phyloP scores from a whole-genome alignment of 768 basidiomycete species.

The Tricholoma flavovirens region DNA sequence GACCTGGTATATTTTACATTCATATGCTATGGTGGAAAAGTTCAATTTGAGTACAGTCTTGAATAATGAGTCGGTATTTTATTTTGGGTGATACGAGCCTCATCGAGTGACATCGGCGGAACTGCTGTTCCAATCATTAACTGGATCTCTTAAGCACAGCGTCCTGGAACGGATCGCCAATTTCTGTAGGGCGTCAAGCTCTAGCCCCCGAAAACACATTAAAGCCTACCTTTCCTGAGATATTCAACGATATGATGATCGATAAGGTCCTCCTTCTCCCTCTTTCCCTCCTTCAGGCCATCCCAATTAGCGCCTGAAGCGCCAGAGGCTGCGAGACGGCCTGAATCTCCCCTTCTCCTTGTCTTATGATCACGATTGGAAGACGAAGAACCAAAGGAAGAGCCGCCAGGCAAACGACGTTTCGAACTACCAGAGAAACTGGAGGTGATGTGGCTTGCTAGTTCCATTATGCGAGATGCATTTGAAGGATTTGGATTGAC shows the following conservation, averaged over 20 bases:
- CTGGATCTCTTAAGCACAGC: conserved; percentile 20
- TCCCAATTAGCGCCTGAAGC: conserved; percentile 16
- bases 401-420: conserved; percentile 46
- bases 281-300: conserved; percentile 33
- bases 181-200: conserved; percentile 28
- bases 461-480: conserved; percentile 20
- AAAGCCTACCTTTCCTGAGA: conserved; percentile 45
- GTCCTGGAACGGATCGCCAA: conserved; percentile 52
- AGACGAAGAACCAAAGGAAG: conserved; percentile 33
- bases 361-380: conserved; percentile 47
- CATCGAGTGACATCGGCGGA: neutral
- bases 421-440: conserved; percentile 34
- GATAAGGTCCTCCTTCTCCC: conserved; percentile 53
- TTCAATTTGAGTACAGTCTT: neutral
- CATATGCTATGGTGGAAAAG: neutral
- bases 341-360: conserved; percentile 41
- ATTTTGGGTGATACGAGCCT: neutral
- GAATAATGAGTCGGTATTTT: neutral
- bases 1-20: neutral
- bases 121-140: neutral
- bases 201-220: neutral
- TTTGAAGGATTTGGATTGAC: conserved; percentile 16
- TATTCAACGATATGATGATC: conserved; percentile 45
- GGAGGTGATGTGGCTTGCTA: conserved; percentile 30
- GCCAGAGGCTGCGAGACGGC: conserved; percentile 12